Percentiles rank a stretch among this genome's conserved stretches.
These are phyloP conservation scores for Colletotrichum salicis DNA, from an alignment of 2,329 filamentous ascomycete genomes.

Conservation along the genomic window DNA sequence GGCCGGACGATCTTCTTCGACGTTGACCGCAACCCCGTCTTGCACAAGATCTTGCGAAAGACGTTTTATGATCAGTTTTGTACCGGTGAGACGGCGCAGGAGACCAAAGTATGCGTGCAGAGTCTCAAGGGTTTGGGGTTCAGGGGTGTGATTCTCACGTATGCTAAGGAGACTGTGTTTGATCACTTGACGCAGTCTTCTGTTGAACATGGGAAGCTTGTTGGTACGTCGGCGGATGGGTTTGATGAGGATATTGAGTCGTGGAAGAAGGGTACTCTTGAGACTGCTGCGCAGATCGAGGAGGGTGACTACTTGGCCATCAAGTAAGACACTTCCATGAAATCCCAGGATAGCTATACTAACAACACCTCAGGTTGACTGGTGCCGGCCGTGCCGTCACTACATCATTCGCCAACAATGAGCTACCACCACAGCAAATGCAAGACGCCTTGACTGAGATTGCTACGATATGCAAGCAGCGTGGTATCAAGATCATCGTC, in stretches of 20 bases:
- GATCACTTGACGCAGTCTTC: constrained; percentile 46
- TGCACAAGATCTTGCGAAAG: constrained; percentile 58
- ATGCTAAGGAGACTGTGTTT: constrained; percentile 57
- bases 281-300: constrained; percentile 45
- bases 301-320: constrained; percentile 50
- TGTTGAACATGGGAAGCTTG: constrained; percentile 21
- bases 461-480: constrained; percentile 49
- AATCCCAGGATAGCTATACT: neutral
- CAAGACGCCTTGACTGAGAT: constrained; percentile 53
- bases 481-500: constrained; percentile 54
- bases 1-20: constrained; percentile 47
- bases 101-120: constrained; percentile 56
- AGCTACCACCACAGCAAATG: constrained; percentile 52
- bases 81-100: constrained; percentile 58
- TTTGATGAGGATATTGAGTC: constrained; percentile 47
- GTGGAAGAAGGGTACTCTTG: constrained; percentile 47
- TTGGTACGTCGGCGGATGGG: constrained; percentile 5
- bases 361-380: constrained; percentile 46
- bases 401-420: constrained; percentile 47
- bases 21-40: constrained; percentile 60
- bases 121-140: constrained; percentile 62
- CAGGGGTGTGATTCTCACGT: constrained; percentile 66
- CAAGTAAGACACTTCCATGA: constrained; percentile 45
- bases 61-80: constrained; percentile 68
- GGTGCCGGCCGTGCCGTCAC: constrained; percentile 54